Conservation (phyloP, 192 early-diverging fungal species). For the Thamnidium elegans region DNA sequence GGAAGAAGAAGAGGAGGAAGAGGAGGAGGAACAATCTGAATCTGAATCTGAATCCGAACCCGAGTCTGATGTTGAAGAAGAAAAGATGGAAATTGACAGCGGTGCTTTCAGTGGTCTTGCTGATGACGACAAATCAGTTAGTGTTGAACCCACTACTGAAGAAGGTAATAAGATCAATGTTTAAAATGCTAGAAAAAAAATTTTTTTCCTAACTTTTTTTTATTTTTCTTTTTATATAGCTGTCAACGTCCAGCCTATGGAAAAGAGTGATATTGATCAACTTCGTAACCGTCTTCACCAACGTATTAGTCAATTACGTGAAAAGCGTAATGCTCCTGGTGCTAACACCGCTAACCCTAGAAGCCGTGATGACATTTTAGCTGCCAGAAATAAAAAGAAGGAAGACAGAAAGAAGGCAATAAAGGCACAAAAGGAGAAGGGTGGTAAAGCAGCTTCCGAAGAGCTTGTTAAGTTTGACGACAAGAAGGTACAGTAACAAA, state of each 20-base stretch:
- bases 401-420: conserved; percentile 58
- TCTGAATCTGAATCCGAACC: conserved; percentile 38
- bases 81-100: conserved; percentile 28
- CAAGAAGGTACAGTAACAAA: too few species aligned
- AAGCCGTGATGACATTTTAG: conserved; percentile 72
- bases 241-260: conserved; percentile 34
- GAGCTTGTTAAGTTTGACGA: conserved; percentile 45
- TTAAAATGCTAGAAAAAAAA: background rate
- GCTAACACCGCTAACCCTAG: conserved; percentile 47
- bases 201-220: background rate
- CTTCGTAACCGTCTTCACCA: conserved; percentile 58
- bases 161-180: background rate
- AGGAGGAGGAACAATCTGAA: conserved; percentile 36
- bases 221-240: background rate
- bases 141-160: background rate
- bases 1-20: conserved; percentile 28
- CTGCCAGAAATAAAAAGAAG: conserved; percentile 71
- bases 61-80: conserved; percentile 28
- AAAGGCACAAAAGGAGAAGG: conserved; percentile 60
- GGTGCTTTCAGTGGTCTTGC: conserved; percentile 28
- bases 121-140: conserved; percentile 12
- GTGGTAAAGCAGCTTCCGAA: conserved; percentile 45
- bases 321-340: conserved; percentile 62
- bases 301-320: conserved; percentile 59
- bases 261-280: conserved; percentile 50